phyloP scores from a whole-genome alignment of 164 flowering plant species.

The Tetrastigma voinierianum region DNA sequence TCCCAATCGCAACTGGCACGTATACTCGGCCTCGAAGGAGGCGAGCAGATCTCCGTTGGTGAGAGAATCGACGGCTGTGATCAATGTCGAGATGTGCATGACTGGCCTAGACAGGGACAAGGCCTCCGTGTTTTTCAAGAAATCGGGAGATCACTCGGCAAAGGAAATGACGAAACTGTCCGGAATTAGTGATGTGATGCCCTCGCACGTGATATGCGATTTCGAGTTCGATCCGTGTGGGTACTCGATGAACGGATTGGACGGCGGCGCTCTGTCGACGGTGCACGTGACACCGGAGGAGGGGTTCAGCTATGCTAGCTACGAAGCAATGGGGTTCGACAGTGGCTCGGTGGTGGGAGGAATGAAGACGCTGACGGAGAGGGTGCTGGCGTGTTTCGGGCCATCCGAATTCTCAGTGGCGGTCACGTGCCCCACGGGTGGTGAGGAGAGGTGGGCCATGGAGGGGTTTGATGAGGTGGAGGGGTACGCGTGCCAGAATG shows the following conservation, averaged over 20 bases:
- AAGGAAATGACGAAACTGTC: constrained; percentile 54
- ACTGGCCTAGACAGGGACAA: constrained; percentile 49
- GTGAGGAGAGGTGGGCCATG: constrained; percentile 20
- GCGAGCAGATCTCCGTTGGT: not conserved
- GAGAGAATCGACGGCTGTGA: constrained; percentile 5
- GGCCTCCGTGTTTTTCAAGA: constrained; percentile 59
- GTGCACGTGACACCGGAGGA: constrained; percentile 88
- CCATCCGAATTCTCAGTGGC: constrained; percentile 66
- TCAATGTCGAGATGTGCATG: constrained; percentile 82
- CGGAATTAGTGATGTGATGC: constrained; percentile 48
- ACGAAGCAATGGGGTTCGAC: constrained; percentile 61
- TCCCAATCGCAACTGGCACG: constrained; percentile 56
- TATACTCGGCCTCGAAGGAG: constrained; percentile 48
- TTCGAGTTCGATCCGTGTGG: constrained; percentile 86
- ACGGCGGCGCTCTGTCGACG: constrained; percentile 53
- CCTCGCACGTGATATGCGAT: constrained; percentile 56
- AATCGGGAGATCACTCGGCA: constrained; percentile 26
- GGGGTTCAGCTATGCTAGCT: constrained; percentile 86
- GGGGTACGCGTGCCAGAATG: constrained; percentile 35
- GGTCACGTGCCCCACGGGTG: constrained; percentile 25
- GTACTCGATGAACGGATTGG: constrained; percentile 79
- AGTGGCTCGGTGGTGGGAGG: constrained; percentile 13
- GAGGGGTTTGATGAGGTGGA: constrained; percentile 22
- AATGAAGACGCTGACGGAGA: constrained; percentile 30
- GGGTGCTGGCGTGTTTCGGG: constrained; percentile 55